A percentile compares a stretch with the other conserved stretches of the same genome.
phyloP scores from a whole-genome alignment of 345 rosid species.

The Linum tenue region DNA sequence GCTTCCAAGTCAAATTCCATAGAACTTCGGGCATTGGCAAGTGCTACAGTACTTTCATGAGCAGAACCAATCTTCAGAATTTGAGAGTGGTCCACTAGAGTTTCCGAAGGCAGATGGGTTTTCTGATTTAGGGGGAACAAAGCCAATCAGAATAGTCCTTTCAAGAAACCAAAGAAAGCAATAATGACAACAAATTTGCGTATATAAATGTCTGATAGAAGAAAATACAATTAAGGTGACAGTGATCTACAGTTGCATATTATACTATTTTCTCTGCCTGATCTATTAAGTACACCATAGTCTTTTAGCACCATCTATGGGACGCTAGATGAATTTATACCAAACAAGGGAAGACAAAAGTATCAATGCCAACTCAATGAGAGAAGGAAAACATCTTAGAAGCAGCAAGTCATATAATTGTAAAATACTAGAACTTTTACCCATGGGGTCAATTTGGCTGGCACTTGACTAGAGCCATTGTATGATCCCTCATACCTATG shows the following conservation, averaged over 20 bases:
- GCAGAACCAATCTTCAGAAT: conserved; percentile 32
- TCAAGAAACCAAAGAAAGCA: neutral
- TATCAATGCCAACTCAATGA: neutral
- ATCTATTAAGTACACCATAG: neutral
- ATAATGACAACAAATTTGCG: neutral
- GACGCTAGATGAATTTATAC: neutral
- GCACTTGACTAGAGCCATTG: conserved; percentile 21
- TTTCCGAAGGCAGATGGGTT: conserved; percentile 33
- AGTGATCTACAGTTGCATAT: neutral
- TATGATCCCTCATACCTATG: conserved; percentile 20
- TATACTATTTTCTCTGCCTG: neutral
- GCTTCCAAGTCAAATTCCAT: conserved; percentile 36
- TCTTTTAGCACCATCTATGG: neutral
- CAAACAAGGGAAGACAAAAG: neutral
- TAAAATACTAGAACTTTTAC: conserved; percentile 9
- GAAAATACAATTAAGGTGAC: too few species aligned
- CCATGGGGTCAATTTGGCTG: conserved; percentile 22
- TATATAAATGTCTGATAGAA: neutral
- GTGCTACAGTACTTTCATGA: conserved; percentile 29
- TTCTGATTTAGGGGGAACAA: conserved; percentile 30
- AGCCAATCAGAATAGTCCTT: neutral
- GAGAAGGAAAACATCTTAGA: neutral
- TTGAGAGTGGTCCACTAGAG: conserved; percentile 36
- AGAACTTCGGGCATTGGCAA: conserved; percentile 30
- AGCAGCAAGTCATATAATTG: neutral